phyloP scores from a whole-genome alignment of 75 land plant species.

The Pinus taeda region DNA sequence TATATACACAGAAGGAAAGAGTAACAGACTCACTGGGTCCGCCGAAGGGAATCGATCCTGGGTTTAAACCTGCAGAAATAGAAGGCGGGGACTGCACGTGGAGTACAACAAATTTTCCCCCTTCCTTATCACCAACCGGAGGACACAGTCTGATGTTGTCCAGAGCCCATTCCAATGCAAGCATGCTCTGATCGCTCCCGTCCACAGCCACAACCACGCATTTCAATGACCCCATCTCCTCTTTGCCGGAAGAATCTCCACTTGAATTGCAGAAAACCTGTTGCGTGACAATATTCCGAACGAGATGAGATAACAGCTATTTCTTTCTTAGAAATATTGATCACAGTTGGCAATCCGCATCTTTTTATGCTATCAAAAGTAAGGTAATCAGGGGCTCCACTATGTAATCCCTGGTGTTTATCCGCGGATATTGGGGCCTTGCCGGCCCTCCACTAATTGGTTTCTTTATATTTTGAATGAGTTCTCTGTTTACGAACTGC shows the following conservation, averaged over 20 bases:
- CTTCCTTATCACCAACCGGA: constrained; percentile 5
- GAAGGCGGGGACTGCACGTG: constrained; percentile 66
- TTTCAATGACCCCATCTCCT: constrained; percentile 24
- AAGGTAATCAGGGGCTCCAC: too few species aligned
- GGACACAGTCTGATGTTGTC: constrained; percentile 40
- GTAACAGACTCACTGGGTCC: constrained; percentile 41
- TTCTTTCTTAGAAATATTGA: too few species aligned
- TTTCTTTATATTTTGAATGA: too few species aligned
- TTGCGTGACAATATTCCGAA: neutral
- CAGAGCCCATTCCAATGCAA: constrained; percentile 63
- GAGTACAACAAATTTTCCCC: constrained; percentile 36
- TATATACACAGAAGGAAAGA: neutral
- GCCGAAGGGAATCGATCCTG: constrained; percentile 63
- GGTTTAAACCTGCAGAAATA: constrained; percentile 52
- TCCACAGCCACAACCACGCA: constrained; percentile 72
- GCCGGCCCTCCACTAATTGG: too few species aligned
- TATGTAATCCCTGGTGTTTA: too few species aligned
- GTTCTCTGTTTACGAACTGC: too few species aligned
- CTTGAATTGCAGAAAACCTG: neutral
- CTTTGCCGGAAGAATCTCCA: neutral
- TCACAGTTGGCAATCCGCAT: too few species aligned
- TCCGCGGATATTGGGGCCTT: too few species aligned
- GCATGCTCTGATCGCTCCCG: constrained; percentile 74
- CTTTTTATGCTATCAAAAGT: too few species aligned
- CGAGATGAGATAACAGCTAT: too few species aligned